phyloP scores from a whole-genome alignment of 345 rosid species.

The Kandelia obovata region DNA sequence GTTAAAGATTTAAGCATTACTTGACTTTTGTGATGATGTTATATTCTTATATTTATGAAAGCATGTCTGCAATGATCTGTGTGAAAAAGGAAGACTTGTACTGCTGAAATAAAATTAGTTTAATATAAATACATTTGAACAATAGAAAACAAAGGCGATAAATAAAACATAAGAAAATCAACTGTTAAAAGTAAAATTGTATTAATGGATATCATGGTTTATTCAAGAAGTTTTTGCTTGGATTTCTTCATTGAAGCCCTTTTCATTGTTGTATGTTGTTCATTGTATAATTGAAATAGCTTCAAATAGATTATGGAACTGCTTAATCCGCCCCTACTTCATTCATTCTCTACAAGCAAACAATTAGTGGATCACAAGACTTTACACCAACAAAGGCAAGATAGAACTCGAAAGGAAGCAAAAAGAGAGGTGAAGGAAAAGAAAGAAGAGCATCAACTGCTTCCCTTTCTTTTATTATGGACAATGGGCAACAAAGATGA shows the following conservation, averaged over 20 bases:
- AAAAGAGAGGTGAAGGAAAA: background rate
- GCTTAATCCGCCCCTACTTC: background rate
- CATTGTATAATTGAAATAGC: no score
- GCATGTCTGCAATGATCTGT: background rate
- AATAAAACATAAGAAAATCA: conserved; percentile 36
- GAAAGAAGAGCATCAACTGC: conserved; percentile 18
- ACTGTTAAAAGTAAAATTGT: conserved; percentile 36
- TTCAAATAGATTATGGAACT: no score
- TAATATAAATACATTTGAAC: no score
- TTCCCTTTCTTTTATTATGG: conserved; percentile 16
- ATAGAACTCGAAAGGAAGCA: background rate
- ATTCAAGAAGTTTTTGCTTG: conserved; percentile 11
- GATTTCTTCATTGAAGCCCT: background rate
- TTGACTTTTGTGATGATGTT: conserved; percentile 7
- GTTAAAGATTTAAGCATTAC: background rate
- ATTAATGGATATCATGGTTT: conserved; percentile 15
- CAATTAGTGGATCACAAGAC: conserved; percentile 13
- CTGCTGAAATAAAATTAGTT: no score
- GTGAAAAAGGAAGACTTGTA: no score
- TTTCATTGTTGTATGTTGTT: no score
- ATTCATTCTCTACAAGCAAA: conserved; percentile 8
- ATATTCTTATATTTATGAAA: conserved; percentile 8
- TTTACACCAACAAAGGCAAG: conserved; percentile 15
- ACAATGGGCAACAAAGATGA: conserved; percentile 8
- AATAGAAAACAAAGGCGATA: conserved; percentile 22